A percentile compares a stretch with the other conserved stretches of the same genome.
These are phyloP conservation scores for Gamsiella multidivaricata DNA, from an alignment of 192 early-diverging fungal genomes.

Conservation along the genomic window DNA sequence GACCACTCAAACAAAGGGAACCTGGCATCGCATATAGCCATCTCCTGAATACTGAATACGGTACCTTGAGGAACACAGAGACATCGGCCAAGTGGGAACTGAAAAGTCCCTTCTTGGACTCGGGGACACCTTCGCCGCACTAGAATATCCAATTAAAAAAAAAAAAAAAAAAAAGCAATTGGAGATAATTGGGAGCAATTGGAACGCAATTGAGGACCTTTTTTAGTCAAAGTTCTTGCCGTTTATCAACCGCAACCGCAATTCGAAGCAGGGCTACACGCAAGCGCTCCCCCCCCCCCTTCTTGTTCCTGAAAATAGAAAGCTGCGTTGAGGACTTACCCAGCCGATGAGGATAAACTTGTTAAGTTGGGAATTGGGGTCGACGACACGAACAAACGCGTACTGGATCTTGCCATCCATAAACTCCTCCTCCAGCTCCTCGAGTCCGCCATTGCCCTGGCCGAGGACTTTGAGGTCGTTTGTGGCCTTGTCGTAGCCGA, in stretches of 20 bases:
- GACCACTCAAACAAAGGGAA: too few species aligned
- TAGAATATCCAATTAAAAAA: constrained; percentile 23
- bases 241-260: too few species aligned
- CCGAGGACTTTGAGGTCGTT: constrained; percentile 72
- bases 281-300: too few species aligned
- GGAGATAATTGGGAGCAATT: too few species aligned
- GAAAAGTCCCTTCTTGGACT: constrained; percentile 89
- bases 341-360: constrained; percentile 95
- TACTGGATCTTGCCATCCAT: constrained; percentile 90
- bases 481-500: constrained; percentile 79
- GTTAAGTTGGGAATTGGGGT: constrained; percentile 87
- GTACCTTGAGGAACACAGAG: constrained; percentile 79
- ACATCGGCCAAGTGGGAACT: constrained; percentile 86
- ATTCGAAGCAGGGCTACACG: too few species aligned
- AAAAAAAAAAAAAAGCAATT: neutral
- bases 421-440: constrained; percentile 93
- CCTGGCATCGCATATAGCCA: too few species aligned
- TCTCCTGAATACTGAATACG: too few species aligned
- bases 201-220: too few species aligned
- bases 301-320: too few species aligned
- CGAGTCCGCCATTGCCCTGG: constrained; percentile 78
- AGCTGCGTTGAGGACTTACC: constrained; percentile 59
- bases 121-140: constrained; percentile 95
- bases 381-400: constrained; percentile 83
- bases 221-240: too few species aligned